Conservation (phyloP, 805 yeast genomes). For the Yamadazyma nakazawae region DNA sequence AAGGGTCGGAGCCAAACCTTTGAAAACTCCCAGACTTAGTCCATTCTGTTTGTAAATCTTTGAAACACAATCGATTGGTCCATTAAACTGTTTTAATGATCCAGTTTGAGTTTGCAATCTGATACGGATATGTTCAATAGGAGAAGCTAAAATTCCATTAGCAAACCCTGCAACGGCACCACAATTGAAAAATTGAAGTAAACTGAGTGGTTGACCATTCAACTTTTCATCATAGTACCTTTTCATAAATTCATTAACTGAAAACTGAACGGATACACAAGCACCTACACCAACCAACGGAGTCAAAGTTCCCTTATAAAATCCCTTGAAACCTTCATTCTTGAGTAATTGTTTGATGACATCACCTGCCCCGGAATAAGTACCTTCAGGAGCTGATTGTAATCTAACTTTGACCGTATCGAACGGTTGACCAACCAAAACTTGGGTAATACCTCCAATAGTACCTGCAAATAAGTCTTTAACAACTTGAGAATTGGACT, state of each 20-base stretch:
- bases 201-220: slow-evolving; percentile 44
- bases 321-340: slow-evolving; percentile 39
- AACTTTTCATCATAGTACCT: slow-evolving; percentile 56
- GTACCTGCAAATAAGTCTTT: slow-evolving; percentile 91
- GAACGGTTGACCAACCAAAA: slow-evolving; percentile 92
- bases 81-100: slow-evolving; percentile 49
- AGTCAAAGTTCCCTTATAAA: slow-evolving; percentile 46
- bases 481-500: slow-evolving; percentile 43
- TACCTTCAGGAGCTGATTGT: slow-evolving; percentile 81
- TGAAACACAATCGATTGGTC: slow-evolving; percentile 70
- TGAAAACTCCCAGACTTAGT: slow-evolving; percentile 52
- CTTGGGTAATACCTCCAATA: slow-evolving; percentile 94
- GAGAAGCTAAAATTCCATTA: slow-evolving; percentile 84
- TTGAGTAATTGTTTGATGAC: slow-evolving; percentile 67
- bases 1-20: slow-evolving; percentile 81
- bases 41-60: slow-evolving; percentile 58
- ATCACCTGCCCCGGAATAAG: slow-evolving; percentile 68
- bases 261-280: slow-evolving; percentile 94
- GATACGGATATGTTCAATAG: slow-evolving; percentile 93
- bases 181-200: slow-evolving; percentile 69
- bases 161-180: slow-evolving; percentile 94
- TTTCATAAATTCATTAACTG: slow-evolving; percentile 93
- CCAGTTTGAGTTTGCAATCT: slow-evolving; percentile 85
- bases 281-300: slow-evolving; percentile 72
- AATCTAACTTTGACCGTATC: slow-evolving; percentile 92